Conservation (phyloP, 179 eudicot genomes). For the Drosera spatulata region DNA sequence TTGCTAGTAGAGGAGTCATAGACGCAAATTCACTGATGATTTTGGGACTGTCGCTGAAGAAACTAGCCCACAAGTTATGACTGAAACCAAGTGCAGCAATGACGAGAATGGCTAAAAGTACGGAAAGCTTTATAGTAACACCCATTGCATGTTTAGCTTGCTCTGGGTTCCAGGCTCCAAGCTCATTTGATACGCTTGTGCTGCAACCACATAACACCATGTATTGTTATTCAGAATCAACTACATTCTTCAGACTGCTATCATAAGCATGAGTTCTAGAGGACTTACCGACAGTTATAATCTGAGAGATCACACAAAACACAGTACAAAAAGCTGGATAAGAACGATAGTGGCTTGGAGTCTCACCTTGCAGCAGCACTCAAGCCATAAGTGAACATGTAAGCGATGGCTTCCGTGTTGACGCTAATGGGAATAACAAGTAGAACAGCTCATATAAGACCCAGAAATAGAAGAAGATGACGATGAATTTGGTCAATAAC, state of each 20-base stretch:
- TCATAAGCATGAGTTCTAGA: not conserved
- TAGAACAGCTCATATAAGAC: no score
- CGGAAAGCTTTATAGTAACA: conserved; percentile 52
- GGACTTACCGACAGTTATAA: not conserved
- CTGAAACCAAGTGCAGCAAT: conserved; percentile 40
- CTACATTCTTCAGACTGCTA: no score
- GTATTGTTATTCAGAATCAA: not conserved
- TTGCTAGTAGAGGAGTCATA: no score
- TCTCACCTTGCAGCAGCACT: not conserved
- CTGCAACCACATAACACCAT: conserved; percentile 13
- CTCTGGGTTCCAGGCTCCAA: conserved; percentile 17
- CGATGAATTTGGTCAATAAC: no score
- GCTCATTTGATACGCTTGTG: conserved; percentile 79
- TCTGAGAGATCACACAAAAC: not conserved
- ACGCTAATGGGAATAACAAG: conserved; percentile 26
- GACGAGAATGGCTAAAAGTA: conserved; percentile 24
- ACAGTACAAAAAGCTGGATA: not conserved
- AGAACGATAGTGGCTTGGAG: not conserved
- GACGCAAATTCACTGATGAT: conserved; percentile 9
- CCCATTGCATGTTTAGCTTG: conserved; percentile 58
- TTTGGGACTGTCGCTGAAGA: conserved; percentile 38
- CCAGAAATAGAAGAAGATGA: no score
- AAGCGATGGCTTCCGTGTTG: conserved; percentile 63
- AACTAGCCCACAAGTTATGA: conserved; percentile 55
- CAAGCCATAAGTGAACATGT: conserved; percentile 58